Evolutionary conservation across 2,329 filamentous ascomycete species (phyloP).

Genomic region (Alternaria ventricosa): DNA sequence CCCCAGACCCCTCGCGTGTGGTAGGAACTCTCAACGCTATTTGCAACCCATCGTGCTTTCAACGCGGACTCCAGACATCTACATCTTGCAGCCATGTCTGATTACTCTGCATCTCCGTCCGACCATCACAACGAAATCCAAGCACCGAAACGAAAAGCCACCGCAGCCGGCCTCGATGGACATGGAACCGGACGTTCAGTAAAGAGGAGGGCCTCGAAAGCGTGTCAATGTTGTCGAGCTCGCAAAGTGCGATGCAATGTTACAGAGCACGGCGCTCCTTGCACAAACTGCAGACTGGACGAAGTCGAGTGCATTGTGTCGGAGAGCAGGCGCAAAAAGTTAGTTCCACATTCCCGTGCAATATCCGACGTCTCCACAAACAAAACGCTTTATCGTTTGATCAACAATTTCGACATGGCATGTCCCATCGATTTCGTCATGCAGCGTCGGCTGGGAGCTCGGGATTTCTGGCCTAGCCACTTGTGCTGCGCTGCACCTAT

Average conservation of each 20-base stretch:
- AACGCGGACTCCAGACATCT: conserved; percentile 17
- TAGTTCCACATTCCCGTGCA: conserved; percentile 53
- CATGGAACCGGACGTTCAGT: conserved; percentile 60
- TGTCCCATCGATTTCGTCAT: conserved; percentile 31
- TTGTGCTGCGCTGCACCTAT: conserved; percentile 25
- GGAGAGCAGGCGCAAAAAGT: conserved; percentile 85
- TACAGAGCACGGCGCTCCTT: conserved; percentile 82
- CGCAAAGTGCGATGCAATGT: conserved; percentile 95
- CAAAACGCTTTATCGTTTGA: conserved; percentile 15
- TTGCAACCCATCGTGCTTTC: conserved; percentile 19
- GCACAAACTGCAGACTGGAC: conserved; percentile 84
- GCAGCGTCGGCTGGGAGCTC: conserved; percentile 19
- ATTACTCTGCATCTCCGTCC: conserved; percentile 46
- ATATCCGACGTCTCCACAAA: conserved; percentile 28
- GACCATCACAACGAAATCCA: conserved; percentile 40
- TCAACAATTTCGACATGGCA: conserved; percentile 8
- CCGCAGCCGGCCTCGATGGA: conserved; percentile 61
- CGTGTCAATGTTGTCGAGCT: conserved; percentile 85
- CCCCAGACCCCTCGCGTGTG: conserved; percentile 36
- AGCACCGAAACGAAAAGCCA: conserved; percentile 64
- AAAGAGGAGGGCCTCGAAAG: conserved; percentile 88
- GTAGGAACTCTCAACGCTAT: conserved; percentile 20
- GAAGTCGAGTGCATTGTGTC: conserved; percentile 73
- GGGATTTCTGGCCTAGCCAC: conserved; percentile 27
- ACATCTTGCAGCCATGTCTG: conserved; percentile 43